phyloP scores from a whole-genome alignment of 1,284 basidiomycete species.

The Ustilago tritici region DNA sequence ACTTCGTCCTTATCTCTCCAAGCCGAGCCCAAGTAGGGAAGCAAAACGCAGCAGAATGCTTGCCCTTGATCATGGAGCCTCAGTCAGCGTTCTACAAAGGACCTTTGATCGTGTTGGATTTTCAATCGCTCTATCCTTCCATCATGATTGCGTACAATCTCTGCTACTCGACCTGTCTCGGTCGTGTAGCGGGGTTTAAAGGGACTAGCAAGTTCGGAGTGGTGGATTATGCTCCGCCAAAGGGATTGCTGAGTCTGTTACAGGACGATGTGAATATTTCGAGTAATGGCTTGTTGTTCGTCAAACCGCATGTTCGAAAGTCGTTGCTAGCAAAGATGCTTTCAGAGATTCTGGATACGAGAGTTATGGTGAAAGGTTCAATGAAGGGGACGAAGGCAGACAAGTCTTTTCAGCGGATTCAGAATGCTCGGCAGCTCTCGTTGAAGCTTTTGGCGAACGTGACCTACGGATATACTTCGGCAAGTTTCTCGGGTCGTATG shows the following conservation, averaged over 20 bases:
- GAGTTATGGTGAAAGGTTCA: constrained; percentile 95
- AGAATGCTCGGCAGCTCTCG: constrained; percentile 65
- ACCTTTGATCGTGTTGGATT: constrained; percentile 91
- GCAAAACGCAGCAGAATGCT: constrained; percentile 94
- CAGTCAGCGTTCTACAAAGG: constrained; percentile 90
- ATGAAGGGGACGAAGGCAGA: constrained; percentile 85
- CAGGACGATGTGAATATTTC: constrained; percentile 29
- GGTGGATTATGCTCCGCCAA: constrained; percentile 79
- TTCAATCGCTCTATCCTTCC: constrained; percentile 94
- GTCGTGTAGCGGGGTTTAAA: constrained; percentile 84
- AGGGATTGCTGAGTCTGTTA: constrained; percentile 73
- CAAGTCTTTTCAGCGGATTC: constrained; percentile 72
- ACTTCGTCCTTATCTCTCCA: constrained; percentile 69
- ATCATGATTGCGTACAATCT: constrained; percentile 97
- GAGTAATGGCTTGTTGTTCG: constrained; percentile 94
- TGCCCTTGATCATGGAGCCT: constrained; percentile 94
- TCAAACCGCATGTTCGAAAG: constrained; percentile 84
- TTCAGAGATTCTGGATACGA: constrained; percentile 89
- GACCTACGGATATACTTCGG: constrained; percentile 89
- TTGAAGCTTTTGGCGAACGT: constrained; percentile 69
- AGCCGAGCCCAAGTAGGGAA: constrained; percentile 70
- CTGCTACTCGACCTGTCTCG: constrained; percentile 83
- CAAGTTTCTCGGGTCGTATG: constrained; percentile 95
- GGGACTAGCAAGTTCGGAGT: constrained; percentile 87
- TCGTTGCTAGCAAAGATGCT: constrained; percentile 92